phyloP scores from a whole-genome alignment of 495 filamentous ascomycete genomes.

The Xylaria venustula region DNA sequence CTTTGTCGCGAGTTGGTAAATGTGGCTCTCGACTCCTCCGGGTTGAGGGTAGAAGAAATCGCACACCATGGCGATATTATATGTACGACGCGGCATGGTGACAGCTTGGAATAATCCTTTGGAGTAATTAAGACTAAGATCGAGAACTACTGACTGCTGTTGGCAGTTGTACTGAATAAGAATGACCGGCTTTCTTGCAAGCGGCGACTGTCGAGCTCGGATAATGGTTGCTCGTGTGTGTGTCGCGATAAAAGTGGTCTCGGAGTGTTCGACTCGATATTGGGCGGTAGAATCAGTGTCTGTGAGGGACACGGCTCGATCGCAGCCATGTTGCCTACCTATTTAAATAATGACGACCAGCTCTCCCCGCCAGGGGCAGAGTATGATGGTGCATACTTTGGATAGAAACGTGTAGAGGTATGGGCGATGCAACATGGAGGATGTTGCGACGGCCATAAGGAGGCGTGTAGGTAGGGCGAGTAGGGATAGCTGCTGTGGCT shows the following conservation, averaged over 20 bases:
- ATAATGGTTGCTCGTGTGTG: no score
- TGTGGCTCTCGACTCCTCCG: conserved; percentile 94
- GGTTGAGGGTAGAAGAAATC: conserved; percentile 99
- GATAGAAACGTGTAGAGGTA: not conserved
- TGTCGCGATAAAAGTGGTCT: no score
- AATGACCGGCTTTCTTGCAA: no score
- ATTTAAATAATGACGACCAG: not conserved
- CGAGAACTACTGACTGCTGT: no score
- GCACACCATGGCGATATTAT: conserved; percentile 84
- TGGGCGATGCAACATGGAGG: not conserved
- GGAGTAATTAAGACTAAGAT: not conserved
- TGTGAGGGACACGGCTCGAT: not conserved
- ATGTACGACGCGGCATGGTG: conserved; percentile 54
- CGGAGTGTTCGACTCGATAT: no score
- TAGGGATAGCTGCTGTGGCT: no score
- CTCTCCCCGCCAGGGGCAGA: not conserved
- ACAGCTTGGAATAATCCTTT: not conserved
- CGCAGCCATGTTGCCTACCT: not conserved
- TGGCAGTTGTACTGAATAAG: no score
- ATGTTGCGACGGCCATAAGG: no score
- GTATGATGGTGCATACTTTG: not conserved
- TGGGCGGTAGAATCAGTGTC: no score
- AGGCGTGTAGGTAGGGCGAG: no score
- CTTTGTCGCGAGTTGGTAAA: conserved; percentile 95
- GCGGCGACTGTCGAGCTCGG: no score